Base-by-base conservation (phyloP, 2,329 filamentous ascomycete genomes). In the Chaetoscypha palmicola region DNA sequence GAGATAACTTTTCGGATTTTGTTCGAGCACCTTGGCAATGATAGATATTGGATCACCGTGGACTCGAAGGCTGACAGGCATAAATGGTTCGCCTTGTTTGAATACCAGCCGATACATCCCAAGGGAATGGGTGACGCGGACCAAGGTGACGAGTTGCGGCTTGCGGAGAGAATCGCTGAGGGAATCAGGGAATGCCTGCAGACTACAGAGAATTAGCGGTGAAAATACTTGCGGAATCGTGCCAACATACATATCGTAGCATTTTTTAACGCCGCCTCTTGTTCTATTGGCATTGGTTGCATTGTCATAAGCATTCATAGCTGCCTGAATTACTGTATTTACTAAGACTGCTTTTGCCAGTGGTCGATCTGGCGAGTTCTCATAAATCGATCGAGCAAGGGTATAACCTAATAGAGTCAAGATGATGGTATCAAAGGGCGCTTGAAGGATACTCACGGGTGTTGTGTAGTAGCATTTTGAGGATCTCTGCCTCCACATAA, bases 231-330 rank as follows among this genome's bases (percentile, higher is more conserved):
- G 28, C 9, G 28, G 9, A 31, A 3, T 31, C 4, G 12, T 11
- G 28, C 12, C 4, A 28, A 61, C 77, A 64, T 66, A 84, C 82
- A 86, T 83, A 38, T 88, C 82, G 52, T 83, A 74, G 35, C 84
- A 87, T 62, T 80, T 86, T 64, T 86, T 87, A 56, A 92, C 72
- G 0, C 83, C 83, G 12, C 86, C 86, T 52, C 86, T 73, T 2
- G 76, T 85, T 43, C 78, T 77, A 55, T 91, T 89, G 1, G 84
- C 83, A 56, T 92, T 92, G 17, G 83, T 86, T 2, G 86, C 86
- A 58, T 86, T 86, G 57, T 92, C 86, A 58, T 89, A 92, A 3
- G 82, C 76, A 42, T 76, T 71, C 67, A 89, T 74, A 1, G 82
- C 81, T 36, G 79, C 71, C 1, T 70, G 69, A 32, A 85, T 66